Evolutionary conservation across 805 yeast genomes (phyloP), one percentile per base, ranked within the genome.

Genomic region (Zygotorulaspora chibaensis): DNA sequence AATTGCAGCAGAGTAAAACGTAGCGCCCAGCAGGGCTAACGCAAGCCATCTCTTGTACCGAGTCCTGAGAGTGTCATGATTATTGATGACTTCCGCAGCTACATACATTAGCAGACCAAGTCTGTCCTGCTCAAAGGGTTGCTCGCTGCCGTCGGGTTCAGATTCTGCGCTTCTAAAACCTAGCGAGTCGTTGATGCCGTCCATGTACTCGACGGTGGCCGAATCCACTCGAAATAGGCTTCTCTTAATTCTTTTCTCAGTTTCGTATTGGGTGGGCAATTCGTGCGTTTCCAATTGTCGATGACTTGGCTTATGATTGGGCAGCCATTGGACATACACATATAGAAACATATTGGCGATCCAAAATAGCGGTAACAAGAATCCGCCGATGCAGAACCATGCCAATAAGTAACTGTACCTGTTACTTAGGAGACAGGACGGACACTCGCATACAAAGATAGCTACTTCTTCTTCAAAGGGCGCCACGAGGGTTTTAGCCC

Each of bases 201-300:
- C 30, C 10, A 50, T 43, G n/a, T 47, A 51, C 9, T 40, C 40
- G 11, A 40, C 9, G 2, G 48, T 45, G 2, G 25, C 36, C 9
- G 35, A 23, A 35, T 33, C 41, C 3, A 48, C 26, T 12, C 30
- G 17, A n/a, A 48, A 12, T 16, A 39, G 36, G n/a, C 46, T 35
- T 6, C 52, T 47, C 29, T 50, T 38, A 9, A 28, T 18, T 8
- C 28, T 15, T 20, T 35, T 11, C 25, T 55, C 50, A 27, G 52
- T 48, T 45, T 62, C 63, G 44, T 51, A 59, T 26, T 48, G 40
- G 30, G 65, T 62, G 12, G 67, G 69, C 25, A 56, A 52, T 27
- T 62, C 63, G 30, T 54, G 56, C 18, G 52, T 51, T 6, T 50
- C 45, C 28, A 65, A 35, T 34, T 41, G 48, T 29, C 53, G 45